Evolutionary conservation across 768 basidiomycete species (phyloP).

Genomic region (Kwoniella pini): DNA sequence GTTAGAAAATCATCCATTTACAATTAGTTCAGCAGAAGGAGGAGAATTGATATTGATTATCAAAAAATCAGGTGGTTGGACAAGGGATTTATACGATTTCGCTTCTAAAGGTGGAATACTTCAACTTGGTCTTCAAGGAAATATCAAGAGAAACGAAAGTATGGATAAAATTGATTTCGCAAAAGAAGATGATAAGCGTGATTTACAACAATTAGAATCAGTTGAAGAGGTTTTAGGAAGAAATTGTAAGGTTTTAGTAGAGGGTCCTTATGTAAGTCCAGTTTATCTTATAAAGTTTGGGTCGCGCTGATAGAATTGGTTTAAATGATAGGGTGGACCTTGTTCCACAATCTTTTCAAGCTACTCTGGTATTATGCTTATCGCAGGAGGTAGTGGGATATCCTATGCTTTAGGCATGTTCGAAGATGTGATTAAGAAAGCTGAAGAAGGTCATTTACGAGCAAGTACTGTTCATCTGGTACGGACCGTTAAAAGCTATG

Average conservation of each 20-base stretch:
- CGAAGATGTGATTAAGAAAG: conserved; percentile 63
- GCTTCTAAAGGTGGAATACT: conserved; percentile 54
- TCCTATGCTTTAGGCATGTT: conserved; percentile 67
- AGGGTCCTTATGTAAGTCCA: conserved; percentile 62
- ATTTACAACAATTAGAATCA: neutral
- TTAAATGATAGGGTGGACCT: conserved; percentile 57
- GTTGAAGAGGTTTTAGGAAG: conserved; percentile 7
- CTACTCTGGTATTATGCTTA: conserved; percentile 67
- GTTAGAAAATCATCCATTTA: conserved; percentile 75
- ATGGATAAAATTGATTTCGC: neutral
- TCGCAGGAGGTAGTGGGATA: conserved; percentile 78
- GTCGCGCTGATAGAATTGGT: too few relatives aligned
- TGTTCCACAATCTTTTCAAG: conserved; percentile 64
- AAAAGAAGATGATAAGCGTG: conserved; percentile 1
- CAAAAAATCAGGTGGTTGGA: conserved; percentile 70
- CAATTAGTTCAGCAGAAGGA: conserved; percentile 67
- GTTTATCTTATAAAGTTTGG: too few relatives aligned
- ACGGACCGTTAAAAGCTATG: conserved; percentile 67
- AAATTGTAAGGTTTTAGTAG: conserved; percentile 58
- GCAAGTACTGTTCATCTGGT: conserved; percentile 66
- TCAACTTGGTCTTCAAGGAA: neutral
- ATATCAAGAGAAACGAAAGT: neutral
- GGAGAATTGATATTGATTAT: conserved; percentile 66
- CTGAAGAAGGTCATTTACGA: conserved; percentile 58
- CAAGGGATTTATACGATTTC: conserved; percentile 61